Evolutionary conservation across 192 early-diverging fungal species (phyloP), one percentile per base, ranked within the genome.

Genomic region (Rhizoclosmatium sp.): DNA sequence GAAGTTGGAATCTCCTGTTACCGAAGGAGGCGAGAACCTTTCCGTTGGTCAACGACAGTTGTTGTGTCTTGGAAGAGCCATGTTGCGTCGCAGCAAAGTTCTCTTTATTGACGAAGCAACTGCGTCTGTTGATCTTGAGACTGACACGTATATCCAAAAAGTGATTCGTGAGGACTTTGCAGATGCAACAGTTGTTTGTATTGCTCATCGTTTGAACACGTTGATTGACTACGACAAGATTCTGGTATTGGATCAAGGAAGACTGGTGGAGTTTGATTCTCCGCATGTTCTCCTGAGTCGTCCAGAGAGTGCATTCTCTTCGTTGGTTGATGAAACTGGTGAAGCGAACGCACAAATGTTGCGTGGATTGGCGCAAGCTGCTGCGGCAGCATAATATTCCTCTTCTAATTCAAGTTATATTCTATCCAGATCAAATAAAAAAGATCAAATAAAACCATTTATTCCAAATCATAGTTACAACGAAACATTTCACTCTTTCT

Each of bases 121-220:
- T 0, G 96, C 94, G 10, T 89, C 88, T 5, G 94, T 96, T 2
- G 97, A 98, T 76, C 90, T 92, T 83, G 87, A 91, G 68, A 96
- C 94, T 14, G 97, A 98, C 76, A 88, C 86, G 23, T 88, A 85
- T 51, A 96, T 98, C 81, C 96, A 98, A 81, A 79, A 83, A 31
- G 94, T 95, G 0, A 96, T 98, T 70, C 92, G 94, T 46, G 74
- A 69, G 85, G 92, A 88, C 54, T 93, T 94, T 81, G 83, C 84
- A 7, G 82, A 87, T 12, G 86, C 89, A 2, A 94, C 93, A 3
- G 69, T 83, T 9, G n/a, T 84, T 40, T 81, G 80, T 3, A 78
- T 84, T 74, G 82, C 82, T 10, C 82, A 84, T 59, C 14, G 82
- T 5, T 60, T 84, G 10, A 78, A 78, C 66, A 84, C 82, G 4